These are phyloP conservation scores for Arthrobotrys conoides DNA, from an alignment of 2,329 filamentous ascomycete species.

Conservation along the genomic window DNA sequence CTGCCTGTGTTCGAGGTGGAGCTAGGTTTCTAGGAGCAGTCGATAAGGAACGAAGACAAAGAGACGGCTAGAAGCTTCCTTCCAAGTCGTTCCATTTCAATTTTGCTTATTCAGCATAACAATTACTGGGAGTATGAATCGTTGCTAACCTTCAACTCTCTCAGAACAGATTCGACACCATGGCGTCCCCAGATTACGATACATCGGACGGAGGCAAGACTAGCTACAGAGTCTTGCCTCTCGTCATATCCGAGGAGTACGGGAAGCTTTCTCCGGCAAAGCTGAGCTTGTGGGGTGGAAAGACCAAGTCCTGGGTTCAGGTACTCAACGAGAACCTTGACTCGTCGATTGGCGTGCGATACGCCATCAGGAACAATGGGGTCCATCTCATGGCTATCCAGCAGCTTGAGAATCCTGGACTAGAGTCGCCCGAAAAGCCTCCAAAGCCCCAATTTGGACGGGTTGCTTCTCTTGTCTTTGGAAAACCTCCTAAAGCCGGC, in stretches of 20 bases:
- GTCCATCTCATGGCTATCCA: conserved; percentile 40
- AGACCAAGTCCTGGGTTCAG: conserved; percentile 22
- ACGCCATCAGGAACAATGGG: conserved; percentile 36
- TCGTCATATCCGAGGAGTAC: conserved; percentile 26
- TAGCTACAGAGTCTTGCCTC: conserved; percentile 10
- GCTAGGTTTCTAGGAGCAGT: no score
- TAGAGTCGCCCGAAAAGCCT: background rate
- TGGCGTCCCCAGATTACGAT: background rate
- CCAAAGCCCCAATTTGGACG: conserved; percentile 10
- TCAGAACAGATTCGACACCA: background rate
- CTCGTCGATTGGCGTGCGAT: conserved; percentile 8
- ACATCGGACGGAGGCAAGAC: background rate
- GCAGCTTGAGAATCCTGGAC: background rate
- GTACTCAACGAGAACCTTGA: conserved; percentile 14
- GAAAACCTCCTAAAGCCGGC: conserved; percentile 12
- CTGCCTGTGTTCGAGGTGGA: no score
- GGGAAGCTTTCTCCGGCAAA: conserved; percentile 9
- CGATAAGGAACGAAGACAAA: no score
- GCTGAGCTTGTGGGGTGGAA: conserved; percentile 24
- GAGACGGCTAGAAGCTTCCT: background rate
- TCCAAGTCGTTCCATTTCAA: background rate
- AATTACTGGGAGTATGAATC: background rate
- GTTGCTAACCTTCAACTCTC: background rate
- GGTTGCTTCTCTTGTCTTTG: conserved; percentile 39
- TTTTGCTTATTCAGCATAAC: no score